Evolutionary conservation across 345 rosid species (phyloP).

Genomic region (Triadica sebifera): DNA sequence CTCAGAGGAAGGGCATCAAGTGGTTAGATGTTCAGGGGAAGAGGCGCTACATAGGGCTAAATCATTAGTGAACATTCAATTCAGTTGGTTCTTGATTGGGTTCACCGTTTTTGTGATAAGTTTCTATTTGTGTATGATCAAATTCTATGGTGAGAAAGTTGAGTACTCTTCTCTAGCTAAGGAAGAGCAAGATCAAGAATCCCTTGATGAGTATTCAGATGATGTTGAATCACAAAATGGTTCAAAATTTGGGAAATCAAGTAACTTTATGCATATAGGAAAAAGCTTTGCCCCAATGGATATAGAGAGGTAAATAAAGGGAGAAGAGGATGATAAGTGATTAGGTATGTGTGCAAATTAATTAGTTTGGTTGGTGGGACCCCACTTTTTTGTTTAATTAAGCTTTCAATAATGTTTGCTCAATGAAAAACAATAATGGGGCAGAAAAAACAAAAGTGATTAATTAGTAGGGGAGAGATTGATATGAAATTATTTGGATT

Average conservation of each 20-base stretch:
- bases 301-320: constrained; percentile 35
- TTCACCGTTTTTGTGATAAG: constrained; percentile 40
- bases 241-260: constrained; percentile 15
- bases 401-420: constrained; percentile 36
- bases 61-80: constrained; percentile 66
- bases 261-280: constrained; percentile 39
- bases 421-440: constrained; percentile 19
- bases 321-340: background rate
- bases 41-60: constrained; percentile 66
- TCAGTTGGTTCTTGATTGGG: constrained; percentile 58
- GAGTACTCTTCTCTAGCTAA: constrained; percentile 50
- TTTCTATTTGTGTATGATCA: constrained; percentile 42
- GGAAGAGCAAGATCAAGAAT: constrained; percentile 12
- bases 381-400: constrained; percentile 13
- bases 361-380: constrained; percentile 5
- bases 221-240: constrained; percentile 56
- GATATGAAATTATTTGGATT: background rate
- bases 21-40: constrained; percentile 53
- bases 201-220: constrained; percentile 30
- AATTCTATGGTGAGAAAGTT: constrained; percentile 32
- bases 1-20: constrained; percentile 61
- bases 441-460: constrained; percentile 1
- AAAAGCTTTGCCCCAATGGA: constrained; percentile 30
- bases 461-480: background rate
- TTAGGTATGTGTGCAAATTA: constrained; percentile 15